Conservation (phyloP, 257 asterid genomes). For the Apocynum venetum region DNA sequence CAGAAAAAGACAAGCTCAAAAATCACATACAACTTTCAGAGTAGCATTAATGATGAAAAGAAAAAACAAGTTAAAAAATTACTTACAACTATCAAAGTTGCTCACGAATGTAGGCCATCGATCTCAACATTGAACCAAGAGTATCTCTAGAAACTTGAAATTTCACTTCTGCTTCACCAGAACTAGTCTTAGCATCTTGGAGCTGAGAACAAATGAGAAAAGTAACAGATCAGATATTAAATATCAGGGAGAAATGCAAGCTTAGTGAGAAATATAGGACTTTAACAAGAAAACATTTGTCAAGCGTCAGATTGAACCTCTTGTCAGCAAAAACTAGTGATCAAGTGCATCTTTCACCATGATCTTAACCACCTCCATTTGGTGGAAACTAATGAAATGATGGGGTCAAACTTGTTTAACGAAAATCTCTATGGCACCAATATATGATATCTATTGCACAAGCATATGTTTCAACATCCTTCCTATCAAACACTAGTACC, state of each 20-base stretch:
- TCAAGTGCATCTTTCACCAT: neutral
- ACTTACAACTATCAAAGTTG: slow-evolving; percentile 38
- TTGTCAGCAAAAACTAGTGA: neutral
- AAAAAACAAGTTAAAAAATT: neutral
- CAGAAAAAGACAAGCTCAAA: neutral
- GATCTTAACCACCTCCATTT: neutral
- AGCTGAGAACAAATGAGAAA: slow-evolving; percentile 40
- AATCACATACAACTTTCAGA: slow-evolving; percentile 12
- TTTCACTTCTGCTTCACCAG: slow-evolving; percentile 72
- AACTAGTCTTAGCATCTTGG: slow-evolving; percentile 51
- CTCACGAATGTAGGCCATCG: slow-evolving; percentile 72
- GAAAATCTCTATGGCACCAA: neutral
- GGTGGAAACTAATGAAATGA: neutral
- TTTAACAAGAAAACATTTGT: neutral
- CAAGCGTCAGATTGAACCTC: neutral
- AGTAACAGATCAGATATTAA: neutral
- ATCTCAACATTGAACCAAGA: slow-evolving; percentile 68
- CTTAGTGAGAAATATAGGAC: neutral
- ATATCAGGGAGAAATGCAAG: neutral
- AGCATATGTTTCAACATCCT: neutral
- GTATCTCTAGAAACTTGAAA: slow-evolving; percentile 82
- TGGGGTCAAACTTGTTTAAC: too few species aligned
- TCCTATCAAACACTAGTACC: neutral
- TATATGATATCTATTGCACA: neutral
- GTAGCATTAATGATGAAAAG: slow-evolving; percentile 24